Evolutionary conservation across 2,329 filamentous ascomycete species (phyloP).

Genomic region (Ophiocordyceps camponoti-saundersi): DNA sequence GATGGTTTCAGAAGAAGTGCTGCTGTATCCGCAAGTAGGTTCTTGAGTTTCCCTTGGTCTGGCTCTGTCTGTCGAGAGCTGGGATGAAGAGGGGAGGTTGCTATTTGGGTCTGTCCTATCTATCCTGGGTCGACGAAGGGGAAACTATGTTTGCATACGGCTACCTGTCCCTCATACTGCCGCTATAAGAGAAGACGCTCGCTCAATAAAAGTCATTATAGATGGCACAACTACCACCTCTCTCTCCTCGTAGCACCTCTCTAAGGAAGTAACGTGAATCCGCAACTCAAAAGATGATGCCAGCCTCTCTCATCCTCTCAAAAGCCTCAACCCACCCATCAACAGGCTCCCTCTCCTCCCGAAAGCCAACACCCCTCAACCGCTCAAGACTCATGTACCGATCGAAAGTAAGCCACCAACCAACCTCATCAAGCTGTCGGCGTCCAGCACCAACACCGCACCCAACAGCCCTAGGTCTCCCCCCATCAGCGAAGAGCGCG

Average conservation of each 20-base stretch:
- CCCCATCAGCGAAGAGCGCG: slow-evolving; percentile 12
- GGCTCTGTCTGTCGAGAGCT: neutral
- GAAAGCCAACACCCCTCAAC: slow-evolving; percentile 20
- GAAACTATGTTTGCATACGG: too few species aligned
- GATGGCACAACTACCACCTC: too few species aligned
- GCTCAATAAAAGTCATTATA: too few species aligned
- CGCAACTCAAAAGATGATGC: slow-evolving; percentile 15
- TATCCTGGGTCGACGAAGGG: too few species aligned
- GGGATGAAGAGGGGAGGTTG: too few species aligned
- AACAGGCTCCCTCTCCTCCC: slow-evolving; percentile 17
- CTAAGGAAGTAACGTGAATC: too few species aligned
- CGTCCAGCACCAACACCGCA: slow-evolving; percentile 19
- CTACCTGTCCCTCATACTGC: too few species aligned
- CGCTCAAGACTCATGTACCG: slow-evolving; percentile 25
- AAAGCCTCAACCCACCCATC: slow-evolving; percentile 25
- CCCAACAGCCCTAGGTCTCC: slow-evolving; percentile 7
- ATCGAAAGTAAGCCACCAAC: slow-evolving; percentile 29
- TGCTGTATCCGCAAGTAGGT: neutral
- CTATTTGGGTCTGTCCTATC: too few species aligned
- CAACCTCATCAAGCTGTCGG: slow-evolving; percentile 23
- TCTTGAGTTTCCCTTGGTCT: neutral
- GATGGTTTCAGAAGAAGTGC: neutral
- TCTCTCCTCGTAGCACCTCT: too few species aligned
- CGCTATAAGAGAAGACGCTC: too few species aligned
- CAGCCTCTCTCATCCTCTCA: slow-evolving; percentile 21